Conservation (phyloP, 306 rosid genomes). For the Prunus salicina region DNA sequence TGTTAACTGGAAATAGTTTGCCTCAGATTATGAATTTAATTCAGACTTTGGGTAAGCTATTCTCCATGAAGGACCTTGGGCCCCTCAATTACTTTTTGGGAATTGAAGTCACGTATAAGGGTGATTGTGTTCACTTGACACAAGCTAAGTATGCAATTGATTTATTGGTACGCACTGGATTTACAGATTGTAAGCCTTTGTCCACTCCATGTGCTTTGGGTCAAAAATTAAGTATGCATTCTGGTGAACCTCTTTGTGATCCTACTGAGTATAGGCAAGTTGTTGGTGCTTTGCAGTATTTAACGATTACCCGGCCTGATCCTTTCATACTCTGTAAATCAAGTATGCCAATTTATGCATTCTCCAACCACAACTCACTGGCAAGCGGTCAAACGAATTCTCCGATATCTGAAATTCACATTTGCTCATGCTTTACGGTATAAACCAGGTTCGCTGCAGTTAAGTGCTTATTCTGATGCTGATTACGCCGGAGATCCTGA, state of each 20-base stretch:
- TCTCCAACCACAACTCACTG: not conserved
- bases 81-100: not conserved
- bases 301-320: not conserved
- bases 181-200: not conserved
- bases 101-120: not conserved
- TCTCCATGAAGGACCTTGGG: not conserved
- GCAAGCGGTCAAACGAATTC: not conserved
- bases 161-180: not conserved
- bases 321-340: not conserved
- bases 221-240: not conserved
- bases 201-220: not conserved
- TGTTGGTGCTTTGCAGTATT: not conserved
- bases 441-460: not conserved
- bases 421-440: not conserved
- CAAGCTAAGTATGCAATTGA: not conserved
- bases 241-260: not conserved
- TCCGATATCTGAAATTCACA: not conserved
- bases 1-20: not conserved
- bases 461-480: not conserved
- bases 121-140: not conserved
- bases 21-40: not conserved
- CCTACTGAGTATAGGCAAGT: not conserved
- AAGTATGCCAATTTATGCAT: not conserved
- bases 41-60: not conserved
- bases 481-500: too few relatives aligned